Conservation (phyloP, 2,329 filamentous ascomycete genomes). For the Xylaria sp. region DNA sequence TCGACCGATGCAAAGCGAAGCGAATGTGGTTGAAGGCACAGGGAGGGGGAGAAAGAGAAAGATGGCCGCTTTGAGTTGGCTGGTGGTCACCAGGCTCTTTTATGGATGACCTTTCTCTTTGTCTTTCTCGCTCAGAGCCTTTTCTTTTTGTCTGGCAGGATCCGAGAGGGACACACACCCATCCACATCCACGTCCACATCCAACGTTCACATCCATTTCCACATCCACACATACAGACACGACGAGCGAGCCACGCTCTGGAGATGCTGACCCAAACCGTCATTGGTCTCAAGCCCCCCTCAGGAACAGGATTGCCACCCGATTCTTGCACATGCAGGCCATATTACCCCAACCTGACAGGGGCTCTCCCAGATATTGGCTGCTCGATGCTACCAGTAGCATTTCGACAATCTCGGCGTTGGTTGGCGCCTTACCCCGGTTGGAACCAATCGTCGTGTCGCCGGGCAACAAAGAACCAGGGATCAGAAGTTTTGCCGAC, state of each 20-base stretch:
- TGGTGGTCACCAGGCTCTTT: slow-evolving; percentile 1
- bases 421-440: background rate
- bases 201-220: background rate
- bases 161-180: background rate
- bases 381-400: background rate
- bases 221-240: background rate
- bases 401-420: background rate
- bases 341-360: background rate
- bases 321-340: background rate
- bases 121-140: background rate
- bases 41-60: background rate
- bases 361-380: background rate
- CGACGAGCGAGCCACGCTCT: background rate
- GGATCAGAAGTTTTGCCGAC: background rate
- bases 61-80: background rate
- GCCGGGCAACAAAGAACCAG: background rate
- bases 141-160: background rate
- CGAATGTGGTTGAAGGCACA: slow-evolving; percentile 11
- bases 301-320: background rate
- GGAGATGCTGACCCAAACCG: background rate
- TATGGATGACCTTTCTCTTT: slow-evolving; percentile 4
- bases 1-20: background rate
- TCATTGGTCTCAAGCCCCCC: background rate
- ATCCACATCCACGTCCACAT: background rate
- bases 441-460: background rate